phyloP scores from a whole-genome alignment of 73 alveolate species.

The Breviolum minutum region DNA sequence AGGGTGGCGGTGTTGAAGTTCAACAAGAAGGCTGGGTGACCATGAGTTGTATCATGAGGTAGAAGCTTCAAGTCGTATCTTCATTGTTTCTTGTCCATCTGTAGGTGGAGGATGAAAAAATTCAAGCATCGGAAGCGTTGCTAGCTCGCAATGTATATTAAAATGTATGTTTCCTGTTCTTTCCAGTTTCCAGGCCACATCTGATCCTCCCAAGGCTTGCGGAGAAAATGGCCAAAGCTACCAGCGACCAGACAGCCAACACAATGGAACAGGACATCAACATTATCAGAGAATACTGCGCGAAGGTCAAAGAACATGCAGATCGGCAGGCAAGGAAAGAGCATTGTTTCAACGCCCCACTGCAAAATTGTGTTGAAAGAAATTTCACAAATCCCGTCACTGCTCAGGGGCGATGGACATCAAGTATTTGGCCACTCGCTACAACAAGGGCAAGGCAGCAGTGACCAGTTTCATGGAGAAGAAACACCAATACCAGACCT shows the following conservation, averaged over 20 bases:
- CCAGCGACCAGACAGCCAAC: not conserved
- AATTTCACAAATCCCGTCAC: not conserved
- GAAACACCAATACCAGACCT: not conserved
- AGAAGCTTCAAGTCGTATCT: not conserved
- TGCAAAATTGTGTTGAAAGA: not conserved
- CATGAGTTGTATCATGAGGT: not conserved
- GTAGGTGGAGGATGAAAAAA: slow-evolving; percentile 17
- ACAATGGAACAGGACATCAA: not conserved
- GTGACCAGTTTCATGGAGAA: not conserved
- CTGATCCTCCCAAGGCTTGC: not conserved
- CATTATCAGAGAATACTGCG: not conserved
- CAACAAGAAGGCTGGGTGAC: not conserved
- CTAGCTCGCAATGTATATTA: not conserved
- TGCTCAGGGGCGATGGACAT: slow-evolving; percentile 12
- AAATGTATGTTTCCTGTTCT: too few species aligned
- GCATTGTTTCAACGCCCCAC: too few species aligned
- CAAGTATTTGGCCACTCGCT: not conserved
- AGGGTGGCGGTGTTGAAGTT: not conserved
- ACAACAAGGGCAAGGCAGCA: not conserved
- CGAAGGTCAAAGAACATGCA: not conserved
- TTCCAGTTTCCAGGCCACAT: not conserved
- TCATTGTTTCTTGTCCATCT: not conserved
- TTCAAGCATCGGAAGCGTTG: not conserved
- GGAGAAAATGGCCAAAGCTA: not conserved
- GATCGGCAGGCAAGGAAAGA: not conserved